Evolutionary conservation across 805 yeast species (phyloP).

Genomic region (Myxozyma lipomycoides): DNA sequence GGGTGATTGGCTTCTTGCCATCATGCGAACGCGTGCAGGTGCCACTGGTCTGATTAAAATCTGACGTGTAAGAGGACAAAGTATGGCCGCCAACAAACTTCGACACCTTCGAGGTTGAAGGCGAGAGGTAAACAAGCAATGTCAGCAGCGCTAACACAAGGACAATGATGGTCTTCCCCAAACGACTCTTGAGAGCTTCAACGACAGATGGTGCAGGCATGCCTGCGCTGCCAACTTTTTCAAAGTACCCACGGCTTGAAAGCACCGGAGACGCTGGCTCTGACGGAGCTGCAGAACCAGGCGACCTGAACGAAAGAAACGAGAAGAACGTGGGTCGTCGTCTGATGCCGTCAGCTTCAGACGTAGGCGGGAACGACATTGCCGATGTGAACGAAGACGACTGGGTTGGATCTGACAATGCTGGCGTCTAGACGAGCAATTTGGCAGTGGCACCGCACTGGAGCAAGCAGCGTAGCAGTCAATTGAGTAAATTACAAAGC

Average conservation of each 20-base stretch:
- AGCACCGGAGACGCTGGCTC: conserved; percentile 1
- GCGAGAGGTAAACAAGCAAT: conserved; percentile 10
- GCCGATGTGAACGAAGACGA: conserved; percentile 11
- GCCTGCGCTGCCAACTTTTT: conserved; percentile 5
- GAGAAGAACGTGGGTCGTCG: conserved; percentile 26
- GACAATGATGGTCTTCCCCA: conserved; percentile 19
- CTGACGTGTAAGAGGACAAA: not conserved
- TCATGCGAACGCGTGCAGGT: conserved; percentile 39
- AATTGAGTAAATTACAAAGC: not conserved
- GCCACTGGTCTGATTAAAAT: not conserved
- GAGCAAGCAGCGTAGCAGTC: too few species aligned
- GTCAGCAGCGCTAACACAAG: conserved; percentile 6
- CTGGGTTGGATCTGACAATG: conserved; percentile 14
- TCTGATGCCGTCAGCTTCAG: conserved; percentile 21
- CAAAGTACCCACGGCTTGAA: conserved; percentile 7
- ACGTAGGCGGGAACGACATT: conserved; percentile 9
- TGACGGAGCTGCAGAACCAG: not conserved
- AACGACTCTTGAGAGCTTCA: conserved; percentile 21
- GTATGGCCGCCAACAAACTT: conserved; percentile 16
- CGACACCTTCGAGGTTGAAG: conserved; percentile 10
- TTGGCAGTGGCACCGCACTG: not conserved
- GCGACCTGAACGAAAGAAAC: conserved; percentile 24
- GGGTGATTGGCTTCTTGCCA: conserved; percentile 43
- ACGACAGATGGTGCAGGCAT: conserved; percentile 2
- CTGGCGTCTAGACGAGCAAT: not conserved